Base-by-base conservation (phyloP, 352 stramenopile species). In the Blastocystis sp. region DNA sequence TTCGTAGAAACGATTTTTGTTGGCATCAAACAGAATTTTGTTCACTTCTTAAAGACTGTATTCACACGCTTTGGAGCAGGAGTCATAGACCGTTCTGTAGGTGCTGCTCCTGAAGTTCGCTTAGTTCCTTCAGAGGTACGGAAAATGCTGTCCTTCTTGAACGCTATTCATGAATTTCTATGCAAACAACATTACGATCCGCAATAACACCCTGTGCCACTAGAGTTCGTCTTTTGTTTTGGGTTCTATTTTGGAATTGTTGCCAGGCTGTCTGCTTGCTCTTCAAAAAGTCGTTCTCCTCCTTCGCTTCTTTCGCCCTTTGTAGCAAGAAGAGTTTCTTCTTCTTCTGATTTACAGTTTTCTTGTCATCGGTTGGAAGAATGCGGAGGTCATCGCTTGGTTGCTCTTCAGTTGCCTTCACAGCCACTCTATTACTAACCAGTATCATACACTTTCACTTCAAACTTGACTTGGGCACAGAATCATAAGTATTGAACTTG, bases 71-170 rank as follows among this genome's bases (percentile, higher is more conserved):
- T 78, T 16, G 66, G 66, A 29, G 32, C 66, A 5, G 66, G 66
- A 42, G 66, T 78, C 66, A 78, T 78, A 12, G 42, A 32, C 27
- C 39, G n/a, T 51, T 78, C 66, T 24, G 49, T 78, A 12, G 66
- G 66, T 56, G 66, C 29, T n/a, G 37, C 39, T 78, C 66, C 66
- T 2, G 66, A 78, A 11, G 66, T 78, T 27, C 66, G 37, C 42
- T 51, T 29, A 2, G 66, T 59, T 57, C 66, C 66, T 27, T 57
- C 39, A 2, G 66, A 57, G 2, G 66, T 78, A 4, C 66, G 37
- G 66, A 78, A 78, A 32, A 78, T 78, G 14, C 66, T 78, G 1
- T 58, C 66, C 43, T 78, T 78, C 66, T 78, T 78, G 66, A 78
- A 78, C 0, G 66, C 66, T 78, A 56, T 51, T 5, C 12, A 3